A percentile compares a stretch with the other conserved stretches of the same genome.
phyloP scores from a whole-genome alignment of 176 grass and related monocot genomes.

The Metroxylon sagu region DNA sequence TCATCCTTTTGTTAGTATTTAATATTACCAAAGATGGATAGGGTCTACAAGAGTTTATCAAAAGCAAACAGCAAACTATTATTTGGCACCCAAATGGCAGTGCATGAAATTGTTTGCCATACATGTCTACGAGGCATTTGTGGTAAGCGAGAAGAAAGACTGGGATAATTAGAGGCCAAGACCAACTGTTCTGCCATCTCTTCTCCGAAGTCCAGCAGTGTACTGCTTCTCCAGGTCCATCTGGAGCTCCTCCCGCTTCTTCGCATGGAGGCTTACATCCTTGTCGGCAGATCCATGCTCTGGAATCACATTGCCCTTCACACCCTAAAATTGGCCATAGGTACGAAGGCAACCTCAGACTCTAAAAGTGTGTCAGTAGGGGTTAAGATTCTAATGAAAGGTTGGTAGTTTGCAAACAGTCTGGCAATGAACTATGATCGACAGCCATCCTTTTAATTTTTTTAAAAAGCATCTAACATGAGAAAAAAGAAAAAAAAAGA shows the following conservation, averaged over 20 bases:
- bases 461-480: background rate
- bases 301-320: constrained; percentile 50
- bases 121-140: no score
- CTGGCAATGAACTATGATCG: background rate
- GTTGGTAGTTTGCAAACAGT: constrained; percentile 8
- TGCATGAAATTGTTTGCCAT: no score
- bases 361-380: constrained; percentile 89
- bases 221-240: constrained; percentile 96
- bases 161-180: constrained; percentile 58
- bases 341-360: constrained; percentile 98
- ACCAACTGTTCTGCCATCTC: constrained; percentile 88
- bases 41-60: no score
- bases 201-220: constrained; percentile 72
- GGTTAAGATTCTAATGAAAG: constrained; percentile 15
- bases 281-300: constrained; percentile 25
- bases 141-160: background rate
- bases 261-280: constrained; percentile 39
- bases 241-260: constrained; percentile 73
- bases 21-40: no score
- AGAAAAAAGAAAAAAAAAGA: background rate
- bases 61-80: no score
- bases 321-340: constrained; percentile 87
- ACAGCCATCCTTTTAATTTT: background rate
- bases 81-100: no score
- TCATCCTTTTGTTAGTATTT: no score